Evolutionary conservation across 352 stramenopile species (phyloP).

Genomic region (Phytophthora cryptogea): DNA sequence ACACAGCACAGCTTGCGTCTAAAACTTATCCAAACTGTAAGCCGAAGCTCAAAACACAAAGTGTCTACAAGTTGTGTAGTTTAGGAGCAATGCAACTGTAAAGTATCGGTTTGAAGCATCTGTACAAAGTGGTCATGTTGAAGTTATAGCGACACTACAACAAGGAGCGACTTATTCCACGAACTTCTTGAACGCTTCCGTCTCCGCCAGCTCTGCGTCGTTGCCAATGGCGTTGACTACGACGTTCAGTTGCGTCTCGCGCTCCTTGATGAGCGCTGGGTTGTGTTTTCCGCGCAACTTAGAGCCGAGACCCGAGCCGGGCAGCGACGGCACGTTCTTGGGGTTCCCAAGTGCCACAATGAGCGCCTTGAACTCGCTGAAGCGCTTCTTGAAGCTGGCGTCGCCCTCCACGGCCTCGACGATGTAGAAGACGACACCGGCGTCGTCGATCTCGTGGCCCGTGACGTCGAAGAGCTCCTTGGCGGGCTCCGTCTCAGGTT

Average conservation of each 20-base stretch:
- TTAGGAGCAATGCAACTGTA: too few relatives aligned
- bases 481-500: neutral
- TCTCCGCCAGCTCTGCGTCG: slow-evolving; percentile 44
- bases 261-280: slow-evolving; percentile 58
- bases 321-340: slow-evolving; percentile 54
- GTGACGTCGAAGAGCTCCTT: slow-evolving; percentile 50
- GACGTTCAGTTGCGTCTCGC: slow-evolving; percentile 58
- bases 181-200: slow-evolving; percentile 66
- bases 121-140: slow-evolving; percentile 12
- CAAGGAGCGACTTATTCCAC: slow-evolving; percentile 18
- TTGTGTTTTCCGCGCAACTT: slow-evolving; percentile 70
- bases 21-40: too few relatives aligned
- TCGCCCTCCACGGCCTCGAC: slow-evolving; percentile 48
- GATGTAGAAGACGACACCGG: slow-evolving; percentile 74
- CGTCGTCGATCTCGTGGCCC: slow-evolving; percentile 64
- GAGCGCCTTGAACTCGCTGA: slow-evolving; percentile 83
- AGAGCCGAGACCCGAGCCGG: slow-evolving; percentile 46
- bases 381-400: slow-evolving; percentile 65
- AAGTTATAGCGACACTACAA: slow-evolving; percentile 7
- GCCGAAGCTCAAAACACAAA: too few relatives aligned
- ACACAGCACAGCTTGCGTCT: neutral
- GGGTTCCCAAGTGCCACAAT: slow-evolving; percentile 44
- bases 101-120: neutral
- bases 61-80: too few relatives aligned
- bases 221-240: slow-evolving; percentile 76